Evolutionary conservation across 2,329 filamentous ascomycete species (phyloP).

Genomic region (Pseudogymnoascus sp.): DNA sequence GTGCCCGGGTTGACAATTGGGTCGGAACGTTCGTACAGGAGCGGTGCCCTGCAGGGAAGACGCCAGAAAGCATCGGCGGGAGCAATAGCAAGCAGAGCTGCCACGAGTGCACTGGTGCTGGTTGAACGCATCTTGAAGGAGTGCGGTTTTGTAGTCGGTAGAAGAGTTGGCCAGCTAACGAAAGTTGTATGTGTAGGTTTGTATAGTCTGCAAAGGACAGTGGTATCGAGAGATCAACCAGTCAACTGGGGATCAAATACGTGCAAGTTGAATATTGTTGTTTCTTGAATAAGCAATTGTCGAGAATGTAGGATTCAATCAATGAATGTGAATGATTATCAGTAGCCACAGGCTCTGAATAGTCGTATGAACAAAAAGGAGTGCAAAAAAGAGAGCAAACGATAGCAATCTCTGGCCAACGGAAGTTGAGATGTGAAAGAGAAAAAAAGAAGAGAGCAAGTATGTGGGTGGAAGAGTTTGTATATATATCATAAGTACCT

Average conservation of each 20-base stretch:
- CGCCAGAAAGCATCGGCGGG: conserved; percentile 39
- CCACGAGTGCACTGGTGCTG: conserved; percentile 9
- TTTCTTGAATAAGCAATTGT: conserved; percentile 4
- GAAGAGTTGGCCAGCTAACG: background rate
- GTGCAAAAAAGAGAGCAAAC: background rate
- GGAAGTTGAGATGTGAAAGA: background rate
- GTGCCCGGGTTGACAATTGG: conserved; percentile 49
- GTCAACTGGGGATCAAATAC: conserved; percentile 10
- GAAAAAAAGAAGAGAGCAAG: background rate
- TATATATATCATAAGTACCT: conserved; percentile 5
- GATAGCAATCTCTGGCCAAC: conserved; percentile 1
- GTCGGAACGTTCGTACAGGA: conserved; percentile 46
- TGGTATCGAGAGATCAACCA: conserved; percentile 2
- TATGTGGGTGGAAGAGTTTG: background rate
- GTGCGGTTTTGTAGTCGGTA: background rate
- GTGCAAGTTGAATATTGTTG: conserved; percentile 6
- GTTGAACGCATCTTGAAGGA: conserved; percentile 10
- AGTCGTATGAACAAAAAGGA: background rate
- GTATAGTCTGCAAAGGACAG: conserved; percentile 3
- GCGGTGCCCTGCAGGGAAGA: conserved; percentile 29
- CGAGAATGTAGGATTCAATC: conserved; percentile 3
- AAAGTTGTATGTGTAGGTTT: background rate
- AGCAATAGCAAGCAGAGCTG: conserved; percentile 14
- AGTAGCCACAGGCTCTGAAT: conserved; percentile 8
- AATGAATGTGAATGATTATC: conserved; percentile 7